Conservation (phyloP, 1,139 yeast species). For the Tardiomyces depauwii region DNA sequence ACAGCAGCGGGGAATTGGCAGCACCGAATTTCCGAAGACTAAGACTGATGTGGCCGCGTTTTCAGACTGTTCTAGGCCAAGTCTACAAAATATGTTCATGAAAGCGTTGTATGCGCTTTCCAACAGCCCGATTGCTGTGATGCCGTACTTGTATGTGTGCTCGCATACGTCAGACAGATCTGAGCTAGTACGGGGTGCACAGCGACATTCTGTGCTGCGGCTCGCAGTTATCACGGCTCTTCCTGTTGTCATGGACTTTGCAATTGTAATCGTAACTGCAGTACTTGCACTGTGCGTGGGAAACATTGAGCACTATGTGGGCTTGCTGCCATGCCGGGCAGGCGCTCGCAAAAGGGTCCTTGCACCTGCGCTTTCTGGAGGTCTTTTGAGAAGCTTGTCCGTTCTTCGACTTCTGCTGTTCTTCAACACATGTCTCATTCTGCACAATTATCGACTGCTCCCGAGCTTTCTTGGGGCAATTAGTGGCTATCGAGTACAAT, state of each 20-base stretch:
- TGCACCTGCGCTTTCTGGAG: constrained; percentile 36
- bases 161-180: not conserved
- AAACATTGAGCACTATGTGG: constrained; percentile 11
- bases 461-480: not conserved
- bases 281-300: constrained; percentile 36
- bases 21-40: no score
- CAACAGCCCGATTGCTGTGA: not conserved
- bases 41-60: no score
- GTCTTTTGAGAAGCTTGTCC: not conserved
- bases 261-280: constrained; percentile 39
- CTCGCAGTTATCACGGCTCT: not conserved
- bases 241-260: not conserved
- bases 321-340: constrained; percentile 46
- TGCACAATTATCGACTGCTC: not conserved
- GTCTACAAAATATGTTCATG: not conserved
- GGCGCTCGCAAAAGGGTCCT: constrained; percentile 44
- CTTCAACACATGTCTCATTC: not conserved
- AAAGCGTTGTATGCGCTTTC: not conserved
- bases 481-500: not conserved
- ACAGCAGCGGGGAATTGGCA: not conserved
- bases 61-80: not conserved
- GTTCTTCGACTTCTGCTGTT: not conserved
- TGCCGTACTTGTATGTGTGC: not conserved
- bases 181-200: not conserved
- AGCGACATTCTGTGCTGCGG: not conserved